phyloP scores from a whole-genome alignment of 192 early-diverging fungal species.

The Coemansia biformis region DNA sequence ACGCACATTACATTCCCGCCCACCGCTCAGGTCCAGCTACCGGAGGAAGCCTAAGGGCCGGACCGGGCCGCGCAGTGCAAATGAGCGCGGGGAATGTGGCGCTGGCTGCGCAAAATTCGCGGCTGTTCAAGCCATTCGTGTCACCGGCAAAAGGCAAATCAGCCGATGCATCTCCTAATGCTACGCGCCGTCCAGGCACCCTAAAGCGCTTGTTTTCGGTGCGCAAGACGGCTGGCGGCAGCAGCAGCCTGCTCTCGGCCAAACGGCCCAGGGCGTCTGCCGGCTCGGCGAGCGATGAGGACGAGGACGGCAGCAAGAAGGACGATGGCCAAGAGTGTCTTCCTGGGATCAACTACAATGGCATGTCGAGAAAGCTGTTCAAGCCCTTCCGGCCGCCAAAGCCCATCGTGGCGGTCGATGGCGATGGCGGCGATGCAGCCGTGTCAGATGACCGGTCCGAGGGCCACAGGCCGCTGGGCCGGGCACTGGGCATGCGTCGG shows the following conservation, averaged over 20 bases:
- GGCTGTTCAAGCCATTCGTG: constrained; percentile 44
- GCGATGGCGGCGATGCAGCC: constrained; percentile 2
- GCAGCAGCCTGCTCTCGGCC: constrained; percentile 1
- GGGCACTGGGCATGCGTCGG: constrained; percentile 57
- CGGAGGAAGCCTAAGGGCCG: no score
- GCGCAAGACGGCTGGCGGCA: constrained; percentile 12
- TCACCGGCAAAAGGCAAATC: constrained; percentile 27
- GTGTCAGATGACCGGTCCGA: constrained; percentile 6
- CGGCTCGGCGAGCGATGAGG: constrained; percentile 1
- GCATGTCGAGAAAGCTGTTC: constrained; percentile 44
- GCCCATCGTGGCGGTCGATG: constrained; percentile 5
- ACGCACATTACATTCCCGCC: no score
- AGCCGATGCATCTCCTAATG: not conserved
- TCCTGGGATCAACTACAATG: constrained; percentile 47
- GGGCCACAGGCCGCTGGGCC: not conserved
- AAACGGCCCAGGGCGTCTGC: constrained; percentile 15
- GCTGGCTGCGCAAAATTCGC: constrained; percentile 25
- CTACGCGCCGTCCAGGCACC: constrained; percentile 4
- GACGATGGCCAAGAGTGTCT: constrained; percentile 20
- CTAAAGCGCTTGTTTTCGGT: constrained; percentile 36
- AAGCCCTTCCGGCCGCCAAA: constrained; percentile 47
- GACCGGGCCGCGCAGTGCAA: no score
- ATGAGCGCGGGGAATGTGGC: constrained; percentile 22
- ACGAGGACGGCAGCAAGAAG: constrained; percentile 4
- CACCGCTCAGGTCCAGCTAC: no score